phyloP scores from a whole-genome alignment of 768 basidiomycete species.

The Xerocomellus dryophilus region DNA sequence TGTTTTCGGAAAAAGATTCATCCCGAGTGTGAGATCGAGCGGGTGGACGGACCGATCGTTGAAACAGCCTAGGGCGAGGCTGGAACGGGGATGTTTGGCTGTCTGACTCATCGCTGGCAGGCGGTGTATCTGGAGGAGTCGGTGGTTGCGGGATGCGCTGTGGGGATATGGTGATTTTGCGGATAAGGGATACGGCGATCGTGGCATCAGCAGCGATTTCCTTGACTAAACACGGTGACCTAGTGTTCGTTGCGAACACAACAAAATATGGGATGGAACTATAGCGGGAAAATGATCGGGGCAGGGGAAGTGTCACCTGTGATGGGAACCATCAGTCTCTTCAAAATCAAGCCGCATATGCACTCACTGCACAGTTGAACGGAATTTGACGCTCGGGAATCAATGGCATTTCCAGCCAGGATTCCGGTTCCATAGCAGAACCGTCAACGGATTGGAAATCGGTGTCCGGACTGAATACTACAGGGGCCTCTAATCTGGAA shows the following conservation, averaged over 20 bases:
- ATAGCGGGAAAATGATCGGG: slow-evolving; percentile 57
- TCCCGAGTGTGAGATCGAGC: slow-evolving; percentile 17
- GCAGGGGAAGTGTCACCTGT: slow-evolving; percentile 60
- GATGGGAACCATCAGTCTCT: neutral
- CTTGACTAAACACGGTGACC: slow-evolving; percentile 50
- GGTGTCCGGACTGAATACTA: slow-evolving; percentile 56
- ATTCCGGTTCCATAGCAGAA: slow-evolving; percentile 38
- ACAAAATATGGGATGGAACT: slow-evolving; percentile 69
- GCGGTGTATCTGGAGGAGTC: slow-evolving; percentile 49
- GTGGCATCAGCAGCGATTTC: slow-evolving; percentile 73
- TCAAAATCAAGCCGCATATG: neutral
- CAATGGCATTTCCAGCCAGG: slow-evolving; percentile 70
- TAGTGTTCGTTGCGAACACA: slow-evolving; percentile 64
- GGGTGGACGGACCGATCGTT: slow-evolving; percentile 27
- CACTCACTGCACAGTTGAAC: slow-evolving; percentile 63
- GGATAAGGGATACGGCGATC: slow-evolving; percentile 62
- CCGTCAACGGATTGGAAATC: slow-evolving; percentile 61
- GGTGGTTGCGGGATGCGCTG: slow-evolving; percentile 41
- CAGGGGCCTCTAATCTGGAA: slow-evolving; percentile 60
- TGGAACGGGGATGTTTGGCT: slow-evolving; percentile 8
- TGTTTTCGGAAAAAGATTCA: slow-evolving; percentile 10
- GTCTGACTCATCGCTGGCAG: slow-evolving; percentile 45
- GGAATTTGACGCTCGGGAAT: slow-evolving; percentile 60
- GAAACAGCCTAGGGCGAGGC: slow-evolving; percentile 26
- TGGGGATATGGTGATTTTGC: slow-evolving; percentile 51